Evolutionary conservation across 2,329 filamentous ascomycete species (phyloP), one percentile per base, ranked within the genome.

Genomic region (Cercospora sp.): DNA sequence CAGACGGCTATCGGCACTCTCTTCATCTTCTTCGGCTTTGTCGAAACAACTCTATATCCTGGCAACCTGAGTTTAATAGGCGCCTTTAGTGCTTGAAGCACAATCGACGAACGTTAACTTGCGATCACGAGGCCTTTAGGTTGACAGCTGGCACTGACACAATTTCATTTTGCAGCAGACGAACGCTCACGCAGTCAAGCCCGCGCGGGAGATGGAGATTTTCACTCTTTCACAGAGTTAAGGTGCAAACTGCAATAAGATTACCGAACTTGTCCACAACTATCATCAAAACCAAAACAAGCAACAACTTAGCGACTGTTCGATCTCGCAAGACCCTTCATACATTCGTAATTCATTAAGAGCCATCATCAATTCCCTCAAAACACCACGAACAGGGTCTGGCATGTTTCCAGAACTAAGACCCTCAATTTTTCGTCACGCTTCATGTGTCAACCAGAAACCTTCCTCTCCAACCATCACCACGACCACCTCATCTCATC

Each of bases 161-260:
- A 28, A 55, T 16, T 5, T 28, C 8, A 16, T 6, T 3, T 3
- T 28, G 48, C 48, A 28, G 23, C 23, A 55, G 7, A 55, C 23
- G 3, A 53, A 53, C 6, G 5, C 48, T 53, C 48, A 23, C 12
- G 9, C 10, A 7, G 4, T n/a, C 12, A 16, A 55, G 10, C 6
- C 23, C 23, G 1, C 13, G 23, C 12, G 23, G 48, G 26, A 33
- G 13, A 23, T 12, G 45, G 23, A 60, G 16, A 20, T 13, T 26
- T 2, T 16, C 13, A 9, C 18, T 40, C 20, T 26, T 53, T 23
- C 48, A 28, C 6, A 55, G 59, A 48, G 33, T 28, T 63, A n/a
- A 63, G 18, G 16, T 63, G 60, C 40, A 51, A 18, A 53, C 40
- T 51, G 40, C 42, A 51, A 63, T 55, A 55, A 23, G 7, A 55